These are phyloP conservation scores for Penicillium manginii DNA, from an alignment of 495 filamentous ascomycete species.

Conservation along the genomic window DNA sequence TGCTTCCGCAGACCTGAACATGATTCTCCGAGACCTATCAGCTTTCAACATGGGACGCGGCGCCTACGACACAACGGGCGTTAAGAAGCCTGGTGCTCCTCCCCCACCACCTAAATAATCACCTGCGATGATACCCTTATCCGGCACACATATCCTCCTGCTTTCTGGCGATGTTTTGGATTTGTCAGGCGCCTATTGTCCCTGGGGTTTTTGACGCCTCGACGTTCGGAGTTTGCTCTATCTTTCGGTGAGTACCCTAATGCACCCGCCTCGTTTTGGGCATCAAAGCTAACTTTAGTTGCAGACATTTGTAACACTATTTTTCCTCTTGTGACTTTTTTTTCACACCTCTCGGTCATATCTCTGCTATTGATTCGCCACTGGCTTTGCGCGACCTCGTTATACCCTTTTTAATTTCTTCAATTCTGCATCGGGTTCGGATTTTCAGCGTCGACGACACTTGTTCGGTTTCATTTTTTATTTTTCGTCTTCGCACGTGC, in stretches of 20 bases:
- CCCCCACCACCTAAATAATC: constrained; percentile 46
- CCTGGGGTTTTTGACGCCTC: constrained; percentile 11
- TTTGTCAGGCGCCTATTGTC: constrained; percentile 22
- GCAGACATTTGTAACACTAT: constrained; percentile 48
- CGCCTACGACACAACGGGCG: constrained; percentile 62
- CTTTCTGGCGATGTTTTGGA: constrained; percentile 31
- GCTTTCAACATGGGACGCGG: constrained; percentile 62
- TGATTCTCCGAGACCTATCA: constrained; percentile 54
- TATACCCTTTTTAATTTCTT: constrained; percentile 46
- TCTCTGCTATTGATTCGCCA: constrained; percentile 25
- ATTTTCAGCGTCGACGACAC: constrained; percentile 32
- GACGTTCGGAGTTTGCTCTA: constrained; percentile 32
- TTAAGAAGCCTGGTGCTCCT: constrained; percentile 60
- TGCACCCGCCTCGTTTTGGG: constrained; percentile 18
- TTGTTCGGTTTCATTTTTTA: constrained; percentile 17
- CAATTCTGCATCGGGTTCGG: constrained; percentile 31
- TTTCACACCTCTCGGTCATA: constrained; percentile 22
- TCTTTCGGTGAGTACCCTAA: constrained; percentile 37
- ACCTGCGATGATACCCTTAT: constrained; percentile 20
- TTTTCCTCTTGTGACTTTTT: constrained; percentile 23
- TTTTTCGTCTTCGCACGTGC: constrained; percentile 20
- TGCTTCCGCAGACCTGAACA: constrained; percentile 43
- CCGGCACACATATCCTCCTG: constrained; percentile 23
- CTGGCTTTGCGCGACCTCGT: constrained; percentile 28
- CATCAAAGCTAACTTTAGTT: constrained; percentile 29